A percentile compares a stretch with the other conserved stretches of the same genome.
These are phyloP conservation scores for Melastoma candidum DNA, from an alignment of 441 rosid genomes.

Conservation along the genomic window DNA sequence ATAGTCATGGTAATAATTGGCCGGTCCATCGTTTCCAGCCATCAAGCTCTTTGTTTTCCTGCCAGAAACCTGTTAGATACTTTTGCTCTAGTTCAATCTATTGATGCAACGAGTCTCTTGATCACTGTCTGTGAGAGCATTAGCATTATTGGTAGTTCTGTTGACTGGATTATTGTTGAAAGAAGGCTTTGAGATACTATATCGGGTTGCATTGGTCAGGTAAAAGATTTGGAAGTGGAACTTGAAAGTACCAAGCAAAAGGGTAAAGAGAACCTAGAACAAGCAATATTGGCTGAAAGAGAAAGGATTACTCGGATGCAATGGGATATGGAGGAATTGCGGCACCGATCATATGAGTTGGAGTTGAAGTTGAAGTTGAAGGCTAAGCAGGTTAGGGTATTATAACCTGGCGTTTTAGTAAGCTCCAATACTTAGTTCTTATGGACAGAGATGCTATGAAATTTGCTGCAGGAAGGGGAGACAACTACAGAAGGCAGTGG, in stretches of 20 bases:
- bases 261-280: slow-evolving; percentile 17
- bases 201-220: slow-evolving; percentile 7
- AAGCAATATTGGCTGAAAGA: slow-evolving; percentile 16
- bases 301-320: slow-evolving; percentile 18
- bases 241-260: slow-evolving; percentile 16
- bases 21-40: too few species aligned
- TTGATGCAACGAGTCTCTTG: too few species aligned
- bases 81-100: too few species aligned
- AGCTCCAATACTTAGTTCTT: not conserved
- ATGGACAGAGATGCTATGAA: not conserved
- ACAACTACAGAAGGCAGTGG: slow-evolving; percentile 7
- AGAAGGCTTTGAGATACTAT: not conserved
- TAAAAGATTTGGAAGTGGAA: slow-evolving; percentile 18
- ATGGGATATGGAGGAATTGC: slow-evolving; percentile 22
- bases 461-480: slow-evolving; percentile 12
- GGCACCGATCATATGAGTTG: slow-evolving; percentile 14
- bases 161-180: too few species aligned
- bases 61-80: too few species aligned
- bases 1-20: too few species aligned
- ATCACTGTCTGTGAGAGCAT: too few species aligned
- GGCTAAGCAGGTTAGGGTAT: slow-evolving; percentile 9
- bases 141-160: too few species aligned
- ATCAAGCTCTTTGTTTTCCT: too few species aligned
- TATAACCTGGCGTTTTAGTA: slow-evolving; percentile 1
- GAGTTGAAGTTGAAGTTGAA: slow-evolving; percentile 11